Base-by-base conservation (phyloP, 2,329 filamentous ascomycete genomes). In the Trichoderma asperellum region DNA sequence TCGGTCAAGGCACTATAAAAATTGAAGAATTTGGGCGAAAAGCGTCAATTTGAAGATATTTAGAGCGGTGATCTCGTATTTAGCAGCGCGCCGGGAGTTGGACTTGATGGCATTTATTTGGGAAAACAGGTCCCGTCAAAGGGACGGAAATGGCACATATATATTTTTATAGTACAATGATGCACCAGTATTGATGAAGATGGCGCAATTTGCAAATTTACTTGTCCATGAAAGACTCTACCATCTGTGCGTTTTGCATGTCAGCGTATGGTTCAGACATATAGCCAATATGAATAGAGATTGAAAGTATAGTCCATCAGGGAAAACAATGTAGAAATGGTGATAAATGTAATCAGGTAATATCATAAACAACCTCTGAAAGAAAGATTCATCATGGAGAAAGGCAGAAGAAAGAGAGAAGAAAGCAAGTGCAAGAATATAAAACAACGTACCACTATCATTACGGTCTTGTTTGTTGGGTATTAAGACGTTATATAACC, bases 1-100 rank as follows among this genome's bases (percentile, higher is more conserved):
- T 87, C 87, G 10, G 83, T 89, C 52, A 87, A 87, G 79, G 81
- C 85, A 10, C 75, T 89, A 74, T 88, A 76, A 81, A 47, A 88
- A 74, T 88, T 88, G 76, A 80, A 43, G n/a, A 18, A 37, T 37
- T 16, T 37, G 34, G 16, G 16, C 24, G 35, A 37, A 59, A 27
- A 56, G 24, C 27, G 32, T 21, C 53, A 27, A 16, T 61, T 21
- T 24, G 29, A 53, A 61, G 34, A 53, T 32, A 40, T 57, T 58
- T 67, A 47, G 64, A 24, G 52, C 27, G 49, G 18, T 37, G 24
- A 18, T 57, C n/a, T 67, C 64, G 64, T 55, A 67, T 67, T 58
- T 52, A 18, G 52, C 18, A 67, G 55, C 64, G 55, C 55, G 64
- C 55, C 29, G 18, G 64, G 55, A 67, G 64, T 67, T 59, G 40